Evolutionary conservation across 75 land plant genomes (phyloP), one percentile per base, ranked within the genome.

Genomic region (Pinus tabuliformis): DNA sequence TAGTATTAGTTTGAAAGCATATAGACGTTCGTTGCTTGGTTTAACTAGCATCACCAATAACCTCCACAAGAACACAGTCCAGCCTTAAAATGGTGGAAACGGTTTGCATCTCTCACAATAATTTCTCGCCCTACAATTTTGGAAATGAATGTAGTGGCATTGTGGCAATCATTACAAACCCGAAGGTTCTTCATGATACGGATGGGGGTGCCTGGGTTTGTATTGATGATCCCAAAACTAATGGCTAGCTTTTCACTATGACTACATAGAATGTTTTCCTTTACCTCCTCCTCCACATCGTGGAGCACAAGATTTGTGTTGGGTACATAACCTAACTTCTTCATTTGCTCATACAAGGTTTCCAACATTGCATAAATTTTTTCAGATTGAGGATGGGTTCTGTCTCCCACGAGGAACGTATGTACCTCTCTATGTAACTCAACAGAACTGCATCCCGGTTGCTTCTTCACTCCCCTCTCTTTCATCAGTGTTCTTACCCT

Each of bases 391-490:
- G 42, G 52, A 20, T 70, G 72, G 30, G 72, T 15, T 70, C 52
- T 70, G 22, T 70, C 72, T 37, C 52, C 52, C 37, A 70, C 21
- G 20, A 36, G 20, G 21, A 70, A 70, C 7, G 70, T 36, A 64
- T 77, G 73, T 9, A 77, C 73, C 58, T 36, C 62, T n/a, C 62
- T 75, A 17, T 75, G 20, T 5, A 33, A 42, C 18, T 60, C 64
- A 75, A 75, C 28, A 33, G 73, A 75, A 62, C 39, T 75, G 30
- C 77, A 75, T 21, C 77, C 68, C 4, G 60, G 60, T 45, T 24
- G 17, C 49, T 65, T 63, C 28, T 64, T 22, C 45, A 64, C 45
- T 45, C 72, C 78, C 36, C 56, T 77, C 14, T 75, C 33, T 45
- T 15, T 56, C 36, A 28, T 61, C 63, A 36, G 5, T 6, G 9